Conservation (phyloP, 306 rosid species). For the Ormosia emarginata region DNA sequence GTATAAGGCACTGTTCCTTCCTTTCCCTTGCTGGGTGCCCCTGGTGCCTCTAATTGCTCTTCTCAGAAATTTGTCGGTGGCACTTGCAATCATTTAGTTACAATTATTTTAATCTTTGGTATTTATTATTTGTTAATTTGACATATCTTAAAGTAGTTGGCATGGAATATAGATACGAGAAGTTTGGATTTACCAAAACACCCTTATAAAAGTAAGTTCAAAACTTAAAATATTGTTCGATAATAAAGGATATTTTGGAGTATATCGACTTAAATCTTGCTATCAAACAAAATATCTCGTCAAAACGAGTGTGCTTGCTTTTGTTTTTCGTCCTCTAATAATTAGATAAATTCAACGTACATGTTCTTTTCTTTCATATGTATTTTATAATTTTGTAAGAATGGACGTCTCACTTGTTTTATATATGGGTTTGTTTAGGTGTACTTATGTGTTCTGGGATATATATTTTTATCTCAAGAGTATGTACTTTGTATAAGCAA, state of each 20-base stretch:
- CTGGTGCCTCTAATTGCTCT: neutral
- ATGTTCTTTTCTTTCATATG: neutral
- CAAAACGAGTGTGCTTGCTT: conserved; percentile 24
- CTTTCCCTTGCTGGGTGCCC: neutral
- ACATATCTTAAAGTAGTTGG: conserved; percentile 25
- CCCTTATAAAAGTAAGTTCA: neutral
- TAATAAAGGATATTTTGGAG: conserved; percentile 6
- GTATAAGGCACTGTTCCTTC: neutral
- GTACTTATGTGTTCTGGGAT: neutral
- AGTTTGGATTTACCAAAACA: neutral
- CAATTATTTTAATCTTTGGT: conserved; percentile 8
- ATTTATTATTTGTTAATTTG: neutral
- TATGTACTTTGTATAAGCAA: neutral
- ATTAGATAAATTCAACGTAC: conserved; percentile 18
- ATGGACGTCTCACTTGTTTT: conserved; percentile 13
- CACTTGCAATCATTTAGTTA: conserved; percentile 8
- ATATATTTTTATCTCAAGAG: neutral
- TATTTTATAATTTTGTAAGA: neutral
- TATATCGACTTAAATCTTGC: neutral
- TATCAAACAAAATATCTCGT: conserved; percentile 2
- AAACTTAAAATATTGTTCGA: neutral
- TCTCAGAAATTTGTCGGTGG: conserved; percentile 39
- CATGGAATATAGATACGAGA: neutral
- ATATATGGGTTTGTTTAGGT: neutral
- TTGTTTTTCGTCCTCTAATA: neutral